phyloP scores from a whole-genome alignment of 306 rosid species.

The Myrica gale region DNA sequence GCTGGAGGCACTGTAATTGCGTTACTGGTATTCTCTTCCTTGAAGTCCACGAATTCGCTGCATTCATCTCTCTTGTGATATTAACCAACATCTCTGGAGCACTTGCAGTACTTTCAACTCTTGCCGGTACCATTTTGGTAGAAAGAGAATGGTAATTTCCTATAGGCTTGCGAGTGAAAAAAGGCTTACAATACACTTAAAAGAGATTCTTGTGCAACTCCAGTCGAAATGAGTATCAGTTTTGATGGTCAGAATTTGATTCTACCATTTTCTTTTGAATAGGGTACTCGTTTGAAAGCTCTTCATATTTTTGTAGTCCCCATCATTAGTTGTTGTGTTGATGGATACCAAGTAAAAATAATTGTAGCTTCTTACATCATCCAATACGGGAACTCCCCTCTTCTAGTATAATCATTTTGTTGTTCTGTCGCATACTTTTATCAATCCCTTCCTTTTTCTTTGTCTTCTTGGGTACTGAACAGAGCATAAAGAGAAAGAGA shows the following conservation, averaged over 20 bases:
- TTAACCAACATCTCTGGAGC: conserved; percentile 73
- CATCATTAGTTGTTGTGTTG: neutral
- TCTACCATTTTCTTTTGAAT: neutral
- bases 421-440: neutral
- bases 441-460: neutral
- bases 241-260: conserved; percentile 9
- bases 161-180: conserved; percentile 4
- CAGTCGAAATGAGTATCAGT: neutral
- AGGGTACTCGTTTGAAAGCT: neutral
- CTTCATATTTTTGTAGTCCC: neutral
- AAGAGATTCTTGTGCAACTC: conserved; percentile 1
- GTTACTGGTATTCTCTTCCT: conserved; percentile 47
- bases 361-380: neutral
- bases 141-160: conserved; percentile 90
- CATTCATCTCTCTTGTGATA: conserved; percentile 49
- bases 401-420: neutral
- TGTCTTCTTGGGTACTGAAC: neutral
- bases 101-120: conserved; percentile 73
- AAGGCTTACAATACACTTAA: neutral
- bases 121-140: conserved; percentile 80
- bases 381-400: neutral
- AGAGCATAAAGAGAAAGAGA: neutral
- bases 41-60: conserved; percentile 53
- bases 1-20: conserved; percentile 69
- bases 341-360: neutral